A percentile compares a stretch with the other conserved stretches of the same genome.
These are phyloP conservation scores for Backusella morwellensis DNA, from an alignment of 192 early-diverging fungal genomes.

Conservation along the genomic window DNA sequence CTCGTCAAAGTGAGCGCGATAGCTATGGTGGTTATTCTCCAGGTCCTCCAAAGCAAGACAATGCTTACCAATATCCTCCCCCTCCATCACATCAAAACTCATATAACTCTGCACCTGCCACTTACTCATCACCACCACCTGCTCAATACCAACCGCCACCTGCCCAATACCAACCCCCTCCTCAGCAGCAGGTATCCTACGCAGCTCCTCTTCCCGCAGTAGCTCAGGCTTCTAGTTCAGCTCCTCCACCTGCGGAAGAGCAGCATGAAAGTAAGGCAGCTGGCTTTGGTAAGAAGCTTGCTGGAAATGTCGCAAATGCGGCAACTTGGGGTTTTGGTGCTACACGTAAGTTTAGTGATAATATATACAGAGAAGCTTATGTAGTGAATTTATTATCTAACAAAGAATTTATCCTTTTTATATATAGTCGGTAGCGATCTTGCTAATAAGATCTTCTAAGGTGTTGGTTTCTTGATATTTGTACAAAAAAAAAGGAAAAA, in stretches of 20 bases:
- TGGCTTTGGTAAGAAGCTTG: slow-evolving; percentile 27
- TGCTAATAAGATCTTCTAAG: background rate
- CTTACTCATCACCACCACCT: background rate
- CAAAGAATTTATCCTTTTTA: background rate
- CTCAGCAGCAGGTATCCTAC: slow-evolving; percentile 1
- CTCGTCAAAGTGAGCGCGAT: background rate
- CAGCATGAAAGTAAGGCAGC: background rate
- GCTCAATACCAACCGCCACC: background rate
- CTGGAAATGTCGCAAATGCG: slow-evolving; percentile 25
- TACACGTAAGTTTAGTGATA: slow-evolving; percentile 26
- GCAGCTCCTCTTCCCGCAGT: slow-evolving; percentile 15
- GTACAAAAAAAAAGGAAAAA: background rate
- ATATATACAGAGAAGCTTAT: background rate
- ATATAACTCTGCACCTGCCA: background rate
- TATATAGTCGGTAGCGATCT: background rate
- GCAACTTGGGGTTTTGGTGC: slow-evolving; percentile 36
- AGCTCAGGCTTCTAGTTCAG: slow-evolving; percentile 3
- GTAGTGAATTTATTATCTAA: background rate
- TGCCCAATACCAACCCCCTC: slow-evolving; percentile 3
- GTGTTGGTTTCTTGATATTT: background rate
- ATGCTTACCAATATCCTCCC: background rate
- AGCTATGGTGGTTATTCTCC: background rate
- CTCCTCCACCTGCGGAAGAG: background rate
- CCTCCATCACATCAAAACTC: background rate
- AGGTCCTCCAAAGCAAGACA: background rate